phyloP scores from a whole-genome alignment of 2,329 filamentous ascomycete species.

The Helminthosporium solani region DNA sequence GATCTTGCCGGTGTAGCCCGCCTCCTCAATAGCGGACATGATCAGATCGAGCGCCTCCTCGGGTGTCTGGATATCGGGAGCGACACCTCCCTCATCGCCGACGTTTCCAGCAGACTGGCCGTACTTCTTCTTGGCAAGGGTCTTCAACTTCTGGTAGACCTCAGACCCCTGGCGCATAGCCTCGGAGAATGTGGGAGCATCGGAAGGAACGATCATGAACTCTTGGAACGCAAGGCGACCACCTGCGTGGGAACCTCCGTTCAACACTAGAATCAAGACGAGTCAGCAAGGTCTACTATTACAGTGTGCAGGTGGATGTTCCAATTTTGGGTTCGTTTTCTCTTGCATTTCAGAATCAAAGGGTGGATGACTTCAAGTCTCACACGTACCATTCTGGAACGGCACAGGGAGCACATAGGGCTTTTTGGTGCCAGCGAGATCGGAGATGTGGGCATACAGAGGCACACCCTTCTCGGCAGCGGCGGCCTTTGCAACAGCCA shows the following conservation, averaged over 20 bases:
- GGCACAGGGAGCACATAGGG: constrained; percentile 59
- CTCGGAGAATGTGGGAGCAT: constrained; percentile 89
- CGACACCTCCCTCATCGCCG: constrained; percentile 98
- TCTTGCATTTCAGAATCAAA: too few relatives aligned
- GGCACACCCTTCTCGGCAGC: constrained; percentile 57
- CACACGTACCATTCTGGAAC: constrained; percentile 27
- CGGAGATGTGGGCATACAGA: constrained; percentile 59
- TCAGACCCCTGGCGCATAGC: constrained; percentile 94
- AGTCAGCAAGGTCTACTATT: neutral
- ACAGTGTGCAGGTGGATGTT: too few relatives aligned
- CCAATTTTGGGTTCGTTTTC: too few relatives aligned
- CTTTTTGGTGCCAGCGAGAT: constrained; percentile 54
- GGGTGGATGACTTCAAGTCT: too few relatives aligned
- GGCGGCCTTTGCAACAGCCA: constrained; percentile 60
- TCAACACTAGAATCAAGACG: constrained; percentile 46
- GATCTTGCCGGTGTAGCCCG: constrained; percentile 93
- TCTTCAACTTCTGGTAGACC: constrained; percentile 98
- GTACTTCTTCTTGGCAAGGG: constrained; percentile 98
- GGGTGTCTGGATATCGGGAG: constrained; percentile 95
- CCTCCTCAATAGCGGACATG: constrained; percentile 87
- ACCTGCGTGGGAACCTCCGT: constrained; percentile 88
- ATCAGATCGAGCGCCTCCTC: constrained; percentile 98
- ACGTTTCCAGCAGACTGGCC: constrained; percentile 98
- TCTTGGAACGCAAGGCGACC: constrained; percentile 71
- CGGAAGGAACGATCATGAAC: constrained; percentile 57